These are phyloP conservation scores for Acacia crassicarpa DNA, from an alignment of 306 rosid species.

Conservation along the genomic window DNA sequence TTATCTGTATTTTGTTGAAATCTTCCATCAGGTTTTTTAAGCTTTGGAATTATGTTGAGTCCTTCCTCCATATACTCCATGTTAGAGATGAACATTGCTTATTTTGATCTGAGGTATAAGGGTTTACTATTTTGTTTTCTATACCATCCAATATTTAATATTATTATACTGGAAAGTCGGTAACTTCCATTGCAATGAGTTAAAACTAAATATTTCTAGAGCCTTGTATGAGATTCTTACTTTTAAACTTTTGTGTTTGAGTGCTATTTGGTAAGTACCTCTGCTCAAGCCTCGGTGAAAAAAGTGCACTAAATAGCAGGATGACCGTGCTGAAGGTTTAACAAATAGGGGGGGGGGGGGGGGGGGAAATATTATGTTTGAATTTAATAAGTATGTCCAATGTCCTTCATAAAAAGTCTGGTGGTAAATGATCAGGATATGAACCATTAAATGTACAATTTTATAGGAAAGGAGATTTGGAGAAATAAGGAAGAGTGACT, in stretches of 20 bases:
- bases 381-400: neutral
- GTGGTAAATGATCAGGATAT: neutral
- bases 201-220: constrained; percentile 17
- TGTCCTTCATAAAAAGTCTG: neutral
- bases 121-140: constrained; percentile 20
- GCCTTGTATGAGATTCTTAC: constrained; percentile 1
- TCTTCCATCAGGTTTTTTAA: constrained; percentile 16
- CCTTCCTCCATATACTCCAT: constrained; percentile 10
- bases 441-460: neutral
- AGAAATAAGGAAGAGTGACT: neutral
- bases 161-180: neutral
- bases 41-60: constrained; percentile 12
- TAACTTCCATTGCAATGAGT: neutral
- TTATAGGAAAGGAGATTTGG: neutral
- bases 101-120: constrained; percentile 1
- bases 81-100: constrained; percentile 8
- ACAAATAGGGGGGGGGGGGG: neutral
- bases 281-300: neutral
- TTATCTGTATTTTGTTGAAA: constrained; percentile 29
- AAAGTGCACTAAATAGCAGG: neutral
- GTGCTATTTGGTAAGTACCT: neutral
- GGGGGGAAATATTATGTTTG: neutral
- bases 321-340: neutral
- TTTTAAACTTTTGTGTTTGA: neutral
- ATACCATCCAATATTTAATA: constrained; percentile 6